Conservation (phyloP, 176 grass and related monocot genomes). For the Saccharum spontaneum region DNA sequence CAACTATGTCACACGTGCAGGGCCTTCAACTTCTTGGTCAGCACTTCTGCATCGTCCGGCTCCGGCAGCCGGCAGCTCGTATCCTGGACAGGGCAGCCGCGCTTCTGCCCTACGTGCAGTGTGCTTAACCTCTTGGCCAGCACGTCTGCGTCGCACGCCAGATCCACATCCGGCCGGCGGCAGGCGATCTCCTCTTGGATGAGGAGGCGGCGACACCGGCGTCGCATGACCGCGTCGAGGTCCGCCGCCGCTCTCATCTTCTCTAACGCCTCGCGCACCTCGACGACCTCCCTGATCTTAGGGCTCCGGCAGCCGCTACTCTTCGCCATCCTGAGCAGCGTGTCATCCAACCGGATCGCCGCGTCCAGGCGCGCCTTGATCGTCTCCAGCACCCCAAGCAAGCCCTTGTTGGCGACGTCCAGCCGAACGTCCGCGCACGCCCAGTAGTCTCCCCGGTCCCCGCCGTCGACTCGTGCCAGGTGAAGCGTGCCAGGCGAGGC, state of each 20-base stretch:
- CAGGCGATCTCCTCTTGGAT: background rate
- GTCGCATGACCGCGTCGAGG: conserved; percentile 21
- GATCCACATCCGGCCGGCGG: background rate
- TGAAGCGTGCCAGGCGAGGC: conserved; percentile 15
- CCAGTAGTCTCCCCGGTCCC: background rate
- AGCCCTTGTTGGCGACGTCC: background rate
- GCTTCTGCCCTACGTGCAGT: background rate
- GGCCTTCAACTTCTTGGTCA: background rate
- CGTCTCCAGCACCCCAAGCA: conserved; percentile 16
- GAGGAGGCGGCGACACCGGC: background rate
- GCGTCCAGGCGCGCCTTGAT: conserved; percentile 6
- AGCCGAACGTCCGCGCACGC: background rate
- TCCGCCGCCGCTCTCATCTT: conserved; percentile 20
- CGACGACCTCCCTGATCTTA: background rate
- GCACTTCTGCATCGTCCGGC: background rate
- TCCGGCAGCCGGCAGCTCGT: background rate
- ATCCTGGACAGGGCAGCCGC: background rate
- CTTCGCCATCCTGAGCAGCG: background rate
- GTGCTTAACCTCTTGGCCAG: background rate
- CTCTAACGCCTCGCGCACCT: background rate
- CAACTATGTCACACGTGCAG: background rate
- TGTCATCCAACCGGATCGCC: background rate
- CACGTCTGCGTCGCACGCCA: background rate
- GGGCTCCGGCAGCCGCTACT: background rate
- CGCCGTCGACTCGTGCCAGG: background rate